These are phyloP conservation scores for Gossypium arboreum DNA, from an alignment of 345 rosid species.

Conservation along the genomic window DNA sequence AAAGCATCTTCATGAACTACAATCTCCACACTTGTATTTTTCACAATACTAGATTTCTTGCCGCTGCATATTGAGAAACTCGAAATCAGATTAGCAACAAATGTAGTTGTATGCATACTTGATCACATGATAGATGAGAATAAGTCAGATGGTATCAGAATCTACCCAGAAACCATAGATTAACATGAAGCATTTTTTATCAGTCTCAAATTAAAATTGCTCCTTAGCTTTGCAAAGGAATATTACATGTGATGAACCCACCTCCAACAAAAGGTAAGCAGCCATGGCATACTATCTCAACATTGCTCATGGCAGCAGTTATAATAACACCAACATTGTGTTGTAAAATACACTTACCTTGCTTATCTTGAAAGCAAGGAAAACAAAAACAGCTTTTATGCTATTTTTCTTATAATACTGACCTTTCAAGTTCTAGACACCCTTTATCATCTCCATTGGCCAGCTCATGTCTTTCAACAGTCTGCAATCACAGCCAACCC, in stretches of 20 bases:
- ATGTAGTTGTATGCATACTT: neutral
- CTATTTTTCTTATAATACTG: conserved; percentile 1
- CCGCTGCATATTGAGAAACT: conserved; percentile 27
- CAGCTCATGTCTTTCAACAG: conserved; percentile 7
- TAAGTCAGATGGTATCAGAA: neutral
- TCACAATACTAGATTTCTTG: conserved; percentile 36
- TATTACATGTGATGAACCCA: neutral
- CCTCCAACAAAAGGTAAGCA: neutral
- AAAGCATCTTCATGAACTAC: conserved; percentile 37
- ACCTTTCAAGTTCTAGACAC: conserved; percentile 27
- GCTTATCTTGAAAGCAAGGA: too few species aligned
- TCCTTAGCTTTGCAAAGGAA: neutral
- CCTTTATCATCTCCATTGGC: conserved; percentile 7
- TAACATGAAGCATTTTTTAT: neutral
- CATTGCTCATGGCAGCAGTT: neutral
- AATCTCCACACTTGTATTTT: conserved; percentile 50
- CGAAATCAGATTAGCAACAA: conserved; percentile 8
- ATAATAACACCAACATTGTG: neutral
- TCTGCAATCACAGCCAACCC: conserved; percentile 22
- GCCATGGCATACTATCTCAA: neutral
- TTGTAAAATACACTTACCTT: neutral
- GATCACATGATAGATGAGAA: neutral
- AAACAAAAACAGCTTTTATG: neutral
- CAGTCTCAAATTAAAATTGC: neutral
- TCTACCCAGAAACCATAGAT: neutral